phyloP scores from a whole-genome alignment of 129 eudicot genomes.

The Tagetes erecta region DNA sequence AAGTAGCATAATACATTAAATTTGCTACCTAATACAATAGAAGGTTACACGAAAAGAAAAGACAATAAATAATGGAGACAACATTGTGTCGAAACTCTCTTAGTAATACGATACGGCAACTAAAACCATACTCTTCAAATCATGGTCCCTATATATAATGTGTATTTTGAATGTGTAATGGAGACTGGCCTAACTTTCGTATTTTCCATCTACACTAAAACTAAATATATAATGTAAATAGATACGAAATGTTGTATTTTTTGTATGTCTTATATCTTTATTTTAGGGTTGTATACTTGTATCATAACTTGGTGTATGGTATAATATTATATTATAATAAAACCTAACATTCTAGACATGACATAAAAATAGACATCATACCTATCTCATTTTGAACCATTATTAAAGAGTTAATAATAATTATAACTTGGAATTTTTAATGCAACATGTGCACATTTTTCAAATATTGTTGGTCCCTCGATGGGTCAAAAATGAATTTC shows the following conservation, averaged over 20 bases:
- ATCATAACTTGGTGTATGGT: too few species aligned
- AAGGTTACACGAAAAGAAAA: background rate
- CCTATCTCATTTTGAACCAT: background rate
- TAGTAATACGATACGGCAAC: background rate
- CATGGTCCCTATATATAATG: background rate
- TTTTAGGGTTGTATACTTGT: too few species aligned
- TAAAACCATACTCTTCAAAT: background rate
- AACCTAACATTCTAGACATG: background rate
- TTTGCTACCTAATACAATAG: background rate
- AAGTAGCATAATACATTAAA: background rate
- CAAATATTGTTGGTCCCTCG: conserved; percentile 42
- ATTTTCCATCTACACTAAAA: background rate
- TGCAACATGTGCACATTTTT: conserved; percentile 25
- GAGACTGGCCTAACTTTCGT: background rate
- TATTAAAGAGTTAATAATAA: background rate
- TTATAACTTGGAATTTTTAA: conserved; percentile 23
- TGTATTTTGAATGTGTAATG: background rate
- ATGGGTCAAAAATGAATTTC: conserved; percentile 28
- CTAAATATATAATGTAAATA: background rate
- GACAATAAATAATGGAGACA: background rate
- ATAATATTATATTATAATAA: too few species aligned
- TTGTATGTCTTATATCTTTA: too few species aligned
- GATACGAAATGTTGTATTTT: too few species aligned
- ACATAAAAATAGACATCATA: background rate
- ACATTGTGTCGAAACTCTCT: background rate